Evolutionary conservation across 2,329 filamentous ascomycete genomes (phyloP).

Genomic region (Sporothrix inflata): DNA sequence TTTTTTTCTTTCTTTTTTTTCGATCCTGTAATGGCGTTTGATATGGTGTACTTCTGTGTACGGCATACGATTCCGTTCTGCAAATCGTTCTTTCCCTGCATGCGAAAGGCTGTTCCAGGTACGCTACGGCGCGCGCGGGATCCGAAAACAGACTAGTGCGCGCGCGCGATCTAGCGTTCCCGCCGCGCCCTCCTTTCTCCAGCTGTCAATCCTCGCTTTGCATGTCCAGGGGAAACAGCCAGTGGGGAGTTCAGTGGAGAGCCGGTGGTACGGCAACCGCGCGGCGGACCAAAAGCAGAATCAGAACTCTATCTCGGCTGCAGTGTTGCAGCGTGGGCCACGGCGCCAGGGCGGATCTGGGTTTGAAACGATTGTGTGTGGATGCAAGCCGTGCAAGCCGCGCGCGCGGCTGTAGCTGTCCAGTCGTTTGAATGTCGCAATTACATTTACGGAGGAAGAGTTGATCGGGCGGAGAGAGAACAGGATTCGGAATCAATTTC

Average conservation of each 20-base stretch:
- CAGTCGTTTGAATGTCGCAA: neutral
- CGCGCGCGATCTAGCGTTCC: neutral
- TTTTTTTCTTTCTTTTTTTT: neutral
- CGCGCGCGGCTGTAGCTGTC: neutral
- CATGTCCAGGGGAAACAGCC: too few relatives aligned
- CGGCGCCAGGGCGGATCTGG: too few relatives aligned
- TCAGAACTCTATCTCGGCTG: too few relatives aligned
- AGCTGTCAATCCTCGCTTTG: too few relatives aligned
- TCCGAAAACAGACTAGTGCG: slow-evolving; percentile 22
- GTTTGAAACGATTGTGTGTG: too few relatives aligned
- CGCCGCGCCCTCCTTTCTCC: neutral
- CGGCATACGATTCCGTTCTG: too few relatives aligned
- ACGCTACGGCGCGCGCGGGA: slow-evolving; percentile 20
- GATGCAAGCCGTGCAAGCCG: too few relatives aligned
- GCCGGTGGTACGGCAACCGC: neutral
- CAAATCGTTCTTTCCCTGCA: too few relatives aligned
- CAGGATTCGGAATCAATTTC: neutral
- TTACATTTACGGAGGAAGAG: neutral
- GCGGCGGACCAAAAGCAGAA: neutral
- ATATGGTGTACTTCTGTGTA: too few relatives aligned
- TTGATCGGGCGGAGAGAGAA: neutral
- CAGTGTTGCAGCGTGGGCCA: too few relatives aligned
- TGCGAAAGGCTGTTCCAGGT: neutral
- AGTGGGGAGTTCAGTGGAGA: too few relatives aligned
- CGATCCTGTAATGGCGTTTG: too few relatives aligned